Evolutionary conservation across 768 basidiomycete genomes (phyloP).

Genomic region (Leccinum olivaceopallidum): DNA sequence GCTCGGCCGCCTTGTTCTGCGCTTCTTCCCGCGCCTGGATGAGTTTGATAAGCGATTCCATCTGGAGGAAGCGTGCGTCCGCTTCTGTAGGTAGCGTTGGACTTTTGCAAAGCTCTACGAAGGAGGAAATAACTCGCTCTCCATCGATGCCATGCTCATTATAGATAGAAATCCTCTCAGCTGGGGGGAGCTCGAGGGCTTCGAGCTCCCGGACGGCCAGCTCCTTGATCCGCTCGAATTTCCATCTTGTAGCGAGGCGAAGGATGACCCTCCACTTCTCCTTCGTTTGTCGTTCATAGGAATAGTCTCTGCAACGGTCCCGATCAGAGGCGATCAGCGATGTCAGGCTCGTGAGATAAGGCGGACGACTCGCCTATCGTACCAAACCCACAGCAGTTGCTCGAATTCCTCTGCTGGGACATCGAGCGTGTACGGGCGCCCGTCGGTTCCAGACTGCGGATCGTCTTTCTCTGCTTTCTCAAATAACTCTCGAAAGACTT

Average conservation of each 20-base stretch:
- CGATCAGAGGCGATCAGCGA: background rate
- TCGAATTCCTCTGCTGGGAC: slow-evolving; percentile 46
- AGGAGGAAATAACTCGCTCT: slow-evolving; percentile 51
- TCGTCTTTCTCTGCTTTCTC: slow-evolving; percentile 29
- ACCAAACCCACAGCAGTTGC: slow-evolving; percentile 58
- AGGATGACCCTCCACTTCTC: slow-evolving; percentile 59
- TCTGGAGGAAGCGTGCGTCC: slow-evolving; percentile 56
- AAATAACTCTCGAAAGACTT: slow-evolving; percentile 40
- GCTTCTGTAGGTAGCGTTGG: slow-evolving; percentile 48
- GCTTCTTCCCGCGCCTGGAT: slow-evolving; percentile 54
- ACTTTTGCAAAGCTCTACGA: slow-evolving; percentile 53
- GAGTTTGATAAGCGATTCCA: slow-evolving; percentile 54
- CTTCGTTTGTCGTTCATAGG: slow-evolving; percentile 48
- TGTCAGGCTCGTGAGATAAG: background rate
- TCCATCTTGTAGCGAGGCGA: slow-evolving; percentile 54
- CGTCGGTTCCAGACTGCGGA: slow-evolving; percentile 37
- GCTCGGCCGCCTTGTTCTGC: slow-evolving; percentile 36
- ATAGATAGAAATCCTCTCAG: slow-evolving; percentile 58
- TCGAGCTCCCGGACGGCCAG: slow-evolving; percentile 59
- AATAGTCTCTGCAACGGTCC: slow-evolving; percentile 44
- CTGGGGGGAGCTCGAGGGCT: slow-evolving; percentile 43
- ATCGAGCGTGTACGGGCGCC: slow-evolving; percentile 44
- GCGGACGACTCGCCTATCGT: slow-evolving; percentile 43
- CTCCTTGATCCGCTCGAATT: slow-evolving; percentile 49
- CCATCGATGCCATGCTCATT: slow-evolving; percentile 52